Base-by-base conservation (phyloP, 345 rosid genomes). In the Tarenaya hassleriana region DNA sequence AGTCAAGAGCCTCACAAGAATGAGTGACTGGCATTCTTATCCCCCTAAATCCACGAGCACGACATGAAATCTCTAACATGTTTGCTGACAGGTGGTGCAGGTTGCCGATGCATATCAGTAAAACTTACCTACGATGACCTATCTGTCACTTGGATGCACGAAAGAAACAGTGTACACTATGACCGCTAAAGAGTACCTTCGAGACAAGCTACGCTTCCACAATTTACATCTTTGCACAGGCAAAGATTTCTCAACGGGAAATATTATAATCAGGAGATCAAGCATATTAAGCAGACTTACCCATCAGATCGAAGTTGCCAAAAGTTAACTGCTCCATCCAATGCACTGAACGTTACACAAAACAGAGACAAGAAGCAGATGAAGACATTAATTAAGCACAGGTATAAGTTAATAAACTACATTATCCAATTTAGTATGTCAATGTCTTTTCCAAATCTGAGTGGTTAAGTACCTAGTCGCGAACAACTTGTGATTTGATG, bases 321-420 rank as follows among this genome's bases (percentile, higher is more conserved):
- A 55, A 66, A 66, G 34, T 66, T 49, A 60, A 66, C 71, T 29
- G 35, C 55, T 9, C 66, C 71, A 54, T 66, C 71, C 61, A 66
- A 48, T 11, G 71, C 71, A 60, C 71, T 66, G 70, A 47, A 60
- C 50, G 45, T 46, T 43, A 50, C 6, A 44, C 44, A 47, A 44
- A 42, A 37, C 45, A 15, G 38, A 58, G 38, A 18, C 42, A 6
- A 17, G 42, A 34, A 34, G 18, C 1, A 24, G 35, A 32, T 16
- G 34, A 41, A 16, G 7, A 43, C 34, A 19, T 32, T 29, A 17
- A 47, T 40, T 66, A 47, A 41, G 41, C 47, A 54, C 46, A 53
- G 7, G 31, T 52, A 24, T 32, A 12, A 29, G 5, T 51, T 48
- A 10, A 13, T 38, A 15, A 33, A 47, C 7, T 16, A 41, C 24